Evolutionary conservation across 148 eudicot species (phyloP), one percentile per base, ranked within the genome.

Genomic region (Cornus controversa): DNA sequence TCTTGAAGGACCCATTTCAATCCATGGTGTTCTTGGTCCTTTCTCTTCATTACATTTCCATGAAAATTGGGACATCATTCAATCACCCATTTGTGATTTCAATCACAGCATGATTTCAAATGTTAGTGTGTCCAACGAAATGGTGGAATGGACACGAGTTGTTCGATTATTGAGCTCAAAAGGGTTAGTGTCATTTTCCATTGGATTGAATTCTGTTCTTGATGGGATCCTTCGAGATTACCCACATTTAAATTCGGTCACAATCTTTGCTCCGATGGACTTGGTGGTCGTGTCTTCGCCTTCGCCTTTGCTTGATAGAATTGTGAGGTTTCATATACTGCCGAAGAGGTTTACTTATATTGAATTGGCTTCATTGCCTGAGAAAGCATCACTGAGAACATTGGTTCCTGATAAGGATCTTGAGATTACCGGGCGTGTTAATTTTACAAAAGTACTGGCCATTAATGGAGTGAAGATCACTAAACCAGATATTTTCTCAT

Each of bases 21-120:
- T 90, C n/a, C 94, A 92, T 66, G 97, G 97, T 6, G 89, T 92
- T 69, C 74, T 80, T 53, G 82, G 70, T 8, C 85, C 94, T 0
- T 90, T 92, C 76, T 67, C 85, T 8, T 10, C 75, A 4, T 40
- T 82, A 27, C 45, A 82, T 40, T 27, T 40, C 3, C 81, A 67
- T 67, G 74, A 76, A 40, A 69, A 77, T 63, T 54, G 73, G 23
- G 80, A 82, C 50, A 66, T 78, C 58, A 68, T 73, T 45, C 80
- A 24, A 2, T 80, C 85, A 31, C 77, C 78, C 16, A 22, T 66
- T 28, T 83, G 83, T 67, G 25, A 66, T 29, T 24, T 71, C 24
- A 63, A 26, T 6, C 10, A 8, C 13, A 6, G 64, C 8, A 60
- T 0, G 45, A 4, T 15, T n/a, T 16, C 53, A 2, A 65, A 25